phyloP scores from a whole-genome alignment of 1,284 basidiomycete genomes.

The Ganoderma lucidum region DNA sequence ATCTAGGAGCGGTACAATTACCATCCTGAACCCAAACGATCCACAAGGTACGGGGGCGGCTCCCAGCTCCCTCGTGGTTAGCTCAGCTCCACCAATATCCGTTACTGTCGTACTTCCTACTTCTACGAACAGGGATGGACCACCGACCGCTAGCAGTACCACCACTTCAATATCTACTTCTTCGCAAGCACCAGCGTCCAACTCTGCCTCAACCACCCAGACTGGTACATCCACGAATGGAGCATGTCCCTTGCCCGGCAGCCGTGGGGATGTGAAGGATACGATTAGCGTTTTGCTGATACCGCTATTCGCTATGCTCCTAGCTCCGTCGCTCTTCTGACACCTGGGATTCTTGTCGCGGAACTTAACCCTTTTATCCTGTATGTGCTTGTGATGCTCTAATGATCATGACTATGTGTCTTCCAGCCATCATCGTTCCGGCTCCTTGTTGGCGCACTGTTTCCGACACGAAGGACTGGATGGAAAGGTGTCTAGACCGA shows the following conservation, averaged over 20 bases:
- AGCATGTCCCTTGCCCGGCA: not conserved
- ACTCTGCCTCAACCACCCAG: not conserved
- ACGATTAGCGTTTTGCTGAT: not conserved
- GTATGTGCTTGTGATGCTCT: not conserved
- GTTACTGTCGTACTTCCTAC: constrained; percentile 2
- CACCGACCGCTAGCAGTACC: not conserved
- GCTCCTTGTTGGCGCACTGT: not conserved
- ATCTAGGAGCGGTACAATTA: not conserved
- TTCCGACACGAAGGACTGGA: not conserved
- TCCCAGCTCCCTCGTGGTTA: constrained; percentile 3
- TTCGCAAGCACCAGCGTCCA: not conserved
- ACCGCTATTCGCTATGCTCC: not conserved
- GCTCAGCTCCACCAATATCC: constrained; percentile 7
- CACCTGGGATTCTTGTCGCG: not conserved
- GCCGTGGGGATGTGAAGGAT: not conserved
- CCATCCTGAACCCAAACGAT: constrained; percentile 8
- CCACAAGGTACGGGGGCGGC: constrained; percentile 5
- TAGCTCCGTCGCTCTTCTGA: not conserved
- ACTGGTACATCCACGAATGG: not conserved
- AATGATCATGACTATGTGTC: not conserved
- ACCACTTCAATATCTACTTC: not conserved
- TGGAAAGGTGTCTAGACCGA: not conserved
- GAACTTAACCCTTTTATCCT: not conserved
- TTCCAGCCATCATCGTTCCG: not conserved
- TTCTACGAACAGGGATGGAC: not conserved